Percentiles rank a stretch among this genome's conserved stretches.
These are phyloP conservation scores for Cercospora nicotianae DNA, from an alignment of 2,329 filamentous ascomycete species.

Conservation along the genomic window DNA sequence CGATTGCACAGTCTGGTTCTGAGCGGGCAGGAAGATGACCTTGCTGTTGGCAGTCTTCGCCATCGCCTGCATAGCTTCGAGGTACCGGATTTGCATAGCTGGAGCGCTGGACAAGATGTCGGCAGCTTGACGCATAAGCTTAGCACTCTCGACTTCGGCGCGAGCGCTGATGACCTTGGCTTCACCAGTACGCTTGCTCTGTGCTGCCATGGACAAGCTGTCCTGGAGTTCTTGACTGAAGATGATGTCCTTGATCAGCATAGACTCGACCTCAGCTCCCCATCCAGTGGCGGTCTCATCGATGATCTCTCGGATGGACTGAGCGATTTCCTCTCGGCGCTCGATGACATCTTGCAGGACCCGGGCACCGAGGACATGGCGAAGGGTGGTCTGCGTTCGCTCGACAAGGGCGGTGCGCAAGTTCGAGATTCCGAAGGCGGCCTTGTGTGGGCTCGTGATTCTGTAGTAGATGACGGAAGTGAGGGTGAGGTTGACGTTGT, in stretches of 20 bases:
- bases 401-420: slow-evolving; percentile 95
- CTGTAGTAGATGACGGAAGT: slow-evolving; percentile 99
- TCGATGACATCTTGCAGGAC: slow-evolving; percentile 98
- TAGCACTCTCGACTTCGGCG: slow-evolving; percentile 93
- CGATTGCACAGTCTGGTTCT: slow-evolving; percentile 56
- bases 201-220: slow-evolving; percentile 94
- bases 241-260: slow-evolving; percentile 99
- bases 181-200: slow-evolving; percentile 97
- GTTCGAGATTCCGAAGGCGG: slow-evolving; percentile 93
- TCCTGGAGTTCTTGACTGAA: slow-evolving; percentile 96
- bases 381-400: slow-evolving; percentile 94
- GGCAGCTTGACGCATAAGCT: slow-evolving; percentile 85
- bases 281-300: slow-evolving; percentile 91
- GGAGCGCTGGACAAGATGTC: slow-evolving; percentile 89
- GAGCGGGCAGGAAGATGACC: slow-evolving; percentile 73
- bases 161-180: slow-evolving; percentile 97
- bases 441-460: slow-evolving; percentile 92
- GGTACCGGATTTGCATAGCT: slow-evolving; percentile 97
- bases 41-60: slow-evolving; percentile 88
- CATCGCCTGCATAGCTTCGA: slow-evolving; percentile 99
- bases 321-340: slow-evolving; percentile 92
- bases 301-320: slow-evolving; percentile 94
- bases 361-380: slow-evolving; percentile 92
- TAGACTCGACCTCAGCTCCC: slow-evolving; percentile 95
- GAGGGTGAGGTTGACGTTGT: slow-evolving; percentile 91